phyloP scores from a whole-genome alignment of 192 early-diverging fungal species.

The Thoreauomyces humboldtii region DNA sequence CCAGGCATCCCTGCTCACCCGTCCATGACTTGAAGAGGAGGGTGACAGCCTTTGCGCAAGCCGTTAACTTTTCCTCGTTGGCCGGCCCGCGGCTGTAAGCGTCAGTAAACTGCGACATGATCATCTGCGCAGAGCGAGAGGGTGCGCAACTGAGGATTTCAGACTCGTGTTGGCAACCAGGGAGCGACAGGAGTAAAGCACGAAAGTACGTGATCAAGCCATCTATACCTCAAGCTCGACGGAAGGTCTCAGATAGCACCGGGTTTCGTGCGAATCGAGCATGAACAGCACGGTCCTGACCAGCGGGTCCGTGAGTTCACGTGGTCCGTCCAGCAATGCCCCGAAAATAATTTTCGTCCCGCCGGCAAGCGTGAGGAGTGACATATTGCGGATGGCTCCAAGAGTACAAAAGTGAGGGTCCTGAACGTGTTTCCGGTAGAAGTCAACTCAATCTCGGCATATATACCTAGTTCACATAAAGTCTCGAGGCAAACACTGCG shows the following conservation, averaged over 20 bases:
- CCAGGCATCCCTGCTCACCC: conserved; percentile 8
- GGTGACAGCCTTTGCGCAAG: conserved; percentile 60
- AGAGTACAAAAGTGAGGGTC: too few relatives aligned
- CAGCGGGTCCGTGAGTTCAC: conserved; percentile 57
- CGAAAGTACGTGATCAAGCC: background rate
- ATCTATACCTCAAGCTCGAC: conserved; percentile 70
- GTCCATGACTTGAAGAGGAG: conserved; percentile 75
- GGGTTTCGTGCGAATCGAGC: conserved; percentile 64
- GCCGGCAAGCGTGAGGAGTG: conserved; percentile 55
- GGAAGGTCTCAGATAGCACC: conserved; percentile 66
- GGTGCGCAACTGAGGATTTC: too few relatives aligned
- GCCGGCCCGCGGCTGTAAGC: conserved; percentile 61
- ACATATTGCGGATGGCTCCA: conserved; percentile 61
- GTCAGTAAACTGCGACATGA: conserved; percentile 79
- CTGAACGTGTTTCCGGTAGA: too few relatives aligned
- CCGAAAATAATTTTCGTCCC: conserved; percentile 70
- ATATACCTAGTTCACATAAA: conserved; percentile 72
- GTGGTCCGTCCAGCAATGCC: conserved; percentile 63
- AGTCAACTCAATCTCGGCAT: too few relatives aligned
- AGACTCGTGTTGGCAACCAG: too few relatives aligned
- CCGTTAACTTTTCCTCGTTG: conserved; percentile 64
- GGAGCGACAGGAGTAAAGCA: too few relatives aligned
- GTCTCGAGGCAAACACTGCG: conserved; percentile 73
- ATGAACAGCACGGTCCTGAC: conserved; percentile 68
- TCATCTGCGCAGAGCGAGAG: conserved; percentile 53